These are phyloP conservation scores for Asterophora parasitica DNA, from an alignment of 768 basidiomycete genomes.

Conservation along the genomic window DNA sequence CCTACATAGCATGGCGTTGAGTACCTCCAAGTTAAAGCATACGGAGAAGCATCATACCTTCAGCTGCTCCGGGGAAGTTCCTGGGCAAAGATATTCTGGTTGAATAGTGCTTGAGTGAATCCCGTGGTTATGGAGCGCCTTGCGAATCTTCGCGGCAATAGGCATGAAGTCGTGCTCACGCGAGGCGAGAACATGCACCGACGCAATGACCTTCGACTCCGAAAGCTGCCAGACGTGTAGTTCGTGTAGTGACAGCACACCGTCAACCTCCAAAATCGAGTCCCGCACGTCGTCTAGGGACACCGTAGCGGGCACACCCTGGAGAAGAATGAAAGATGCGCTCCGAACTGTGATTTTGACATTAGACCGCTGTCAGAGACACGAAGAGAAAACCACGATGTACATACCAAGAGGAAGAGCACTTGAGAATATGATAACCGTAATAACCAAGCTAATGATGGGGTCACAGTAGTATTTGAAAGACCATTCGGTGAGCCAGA, in stretches of 20 bases:
- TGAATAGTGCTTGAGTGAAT: constrained; percentile 96
- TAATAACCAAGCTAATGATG: constrained; percentile 88
- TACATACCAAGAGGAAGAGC: constrained; percentile 81
- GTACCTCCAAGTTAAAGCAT: not conserved
- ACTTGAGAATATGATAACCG: constrained; percentile 93
- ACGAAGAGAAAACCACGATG: not conserved
- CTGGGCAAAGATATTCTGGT: constrained; percentile 64
- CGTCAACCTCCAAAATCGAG: constrained; percentile 78
- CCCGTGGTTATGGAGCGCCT: constrained; percentile 81
- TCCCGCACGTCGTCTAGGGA: constrained; percentile 84
- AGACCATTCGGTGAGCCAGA: constrained; percentile 82
- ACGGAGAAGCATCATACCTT: constrained; percentile 31
- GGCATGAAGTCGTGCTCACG: constrained; percentile 87
- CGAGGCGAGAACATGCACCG: constrained; percentile 88
- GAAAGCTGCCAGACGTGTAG: constrained; percentile 98
- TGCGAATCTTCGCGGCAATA: constrained; percentile 78
- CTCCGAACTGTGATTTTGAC: constrained; percentile 54
- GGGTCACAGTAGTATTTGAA: constrained; percentile 95
- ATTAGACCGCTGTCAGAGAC: not conserved
- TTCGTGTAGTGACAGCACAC: constrained; percentile 87
- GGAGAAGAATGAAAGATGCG: constrained; percentile 91
- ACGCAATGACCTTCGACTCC: constrained; percentile 91
- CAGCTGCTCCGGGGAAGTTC: constrained; percentile 36
- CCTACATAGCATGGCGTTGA: constrained; percentile 24
- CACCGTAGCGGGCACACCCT: constrained; percentile 87